phyloP scores from a whole-genome alignment of 768 basidiomycete species.

The Amanita phalloides region DNA sequence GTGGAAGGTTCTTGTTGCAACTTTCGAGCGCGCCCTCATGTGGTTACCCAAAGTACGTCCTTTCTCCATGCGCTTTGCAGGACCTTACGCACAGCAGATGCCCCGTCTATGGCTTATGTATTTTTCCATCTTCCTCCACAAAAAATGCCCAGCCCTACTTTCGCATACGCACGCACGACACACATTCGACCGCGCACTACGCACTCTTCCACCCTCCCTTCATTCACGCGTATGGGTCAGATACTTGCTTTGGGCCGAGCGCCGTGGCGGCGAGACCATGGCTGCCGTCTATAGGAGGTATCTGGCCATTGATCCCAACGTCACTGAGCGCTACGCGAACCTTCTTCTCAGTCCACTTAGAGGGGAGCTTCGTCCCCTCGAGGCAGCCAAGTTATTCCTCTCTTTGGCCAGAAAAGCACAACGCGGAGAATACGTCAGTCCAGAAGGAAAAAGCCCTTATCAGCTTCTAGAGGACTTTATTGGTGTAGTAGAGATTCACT shows the following conservation, averaged over 20 bases:
- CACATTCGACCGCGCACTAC: conserved; percentile 89
- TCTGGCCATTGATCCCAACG: conserved; percentile 66
- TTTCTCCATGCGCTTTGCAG: conserved; percentile 3
- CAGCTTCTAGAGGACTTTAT: conserved; percentile 90
- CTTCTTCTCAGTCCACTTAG: conserved; percentile 55
- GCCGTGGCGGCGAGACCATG: conserved; percentile 65
- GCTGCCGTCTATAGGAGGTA: conserved; percentile 85
- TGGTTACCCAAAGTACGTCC: conserved; percentile 80
- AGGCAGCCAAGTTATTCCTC: conserved; percentile 87
- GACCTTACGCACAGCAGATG: conserved; percentile 38
- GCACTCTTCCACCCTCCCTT: conserved; percentile 86
- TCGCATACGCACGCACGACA: conserved; percentile 86
- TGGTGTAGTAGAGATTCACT: conserved; percentile 79
- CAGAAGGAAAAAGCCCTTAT: conserved; percentile 92
- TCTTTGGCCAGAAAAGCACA: conserved; percentile 77
- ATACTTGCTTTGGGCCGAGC: conserved; percentile 89
- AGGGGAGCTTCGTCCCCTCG: conserved; percentile 63
- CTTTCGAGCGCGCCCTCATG: conserved; percentile 88
- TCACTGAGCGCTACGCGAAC: conserved; percentile 71
- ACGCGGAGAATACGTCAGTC: conserved; percentile 72
- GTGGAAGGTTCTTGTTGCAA: conserved; percentile 82
- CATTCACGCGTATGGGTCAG: conserved; percentile 89
- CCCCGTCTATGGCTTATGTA: conserved; percentile 94
- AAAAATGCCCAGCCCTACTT: conserved; percentile 73
- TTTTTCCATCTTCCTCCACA: conserved; percentile 82